Conservation (phyloP, 2,329 filamentous ascomycete genomes). For the Huntiella moniliformis region DNA sequence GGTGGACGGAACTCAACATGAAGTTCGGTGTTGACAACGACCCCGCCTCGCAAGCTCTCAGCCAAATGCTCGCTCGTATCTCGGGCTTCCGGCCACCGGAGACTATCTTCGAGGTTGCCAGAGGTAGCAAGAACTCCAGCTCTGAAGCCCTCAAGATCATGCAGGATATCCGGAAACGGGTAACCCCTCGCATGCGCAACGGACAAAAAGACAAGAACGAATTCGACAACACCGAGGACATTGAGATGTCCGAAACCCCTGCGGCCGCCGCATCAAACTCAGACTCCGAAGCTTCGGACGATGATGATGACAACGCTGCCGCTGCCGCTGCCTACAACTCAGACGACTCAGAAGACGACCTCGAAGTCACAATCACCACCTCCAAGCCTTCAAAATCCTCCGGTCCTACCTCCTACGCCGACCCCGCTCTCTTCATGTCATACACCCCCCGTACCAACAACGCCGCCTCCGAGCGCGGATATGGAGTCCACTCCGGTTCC, state of each 20-base stretch:
- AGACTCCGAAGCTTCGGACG: constrained; percentile 13
- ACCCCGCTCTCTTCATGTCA: constrained; percentile 87
- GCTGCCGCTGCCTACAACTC: constrained; percentile 33
- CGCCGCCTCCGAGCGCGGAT: constrained; percentile 73
- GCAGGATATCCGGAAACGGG: constrained; percentile 51
- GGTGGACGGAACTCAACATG: constrained; percentile 58
- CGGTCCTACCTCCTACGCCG: constrained; percentile 49
- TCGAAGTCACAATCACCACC: constrained; percentile 54
- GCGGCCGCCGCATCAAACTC: constrained; percentile 11
- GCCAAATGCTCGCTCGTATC: constrained; percentile 75
- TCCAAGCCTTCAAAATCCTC: constrained; percentile 22
- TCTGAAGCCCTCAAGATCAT: constrained; percentile 57
- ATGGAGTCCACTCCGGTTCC: constrained; percentile 74
- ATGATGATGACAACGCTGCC: constrained; percentile 20
- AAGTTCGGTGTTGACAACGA: constrained; percentile 57
- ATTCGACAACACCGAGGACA: constrained; percentile 17
- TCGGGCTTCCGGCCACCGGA: constrained; percentile 78
- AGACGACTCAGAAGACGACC: constrained; percentile 40
- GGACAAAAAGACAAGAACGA: constrained; percentile 20
- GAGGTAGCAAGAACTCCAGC: constrained; percentile 43
- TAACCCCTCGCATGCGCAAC: constrained; percentile 35
- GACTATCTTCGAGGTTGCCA: constrained; percentile 89
- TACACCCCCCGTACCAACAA: constrained; percentile 73
- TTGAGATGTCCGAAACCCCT: constrained; percentile 20
- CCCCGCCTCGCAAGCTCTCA: constrained; percentile 49